These are phyloP conservation scores for Hansenula anomala DNA, from an alignment of 1,139 yeast genomes.

Conservation along the genomic window DNA sequence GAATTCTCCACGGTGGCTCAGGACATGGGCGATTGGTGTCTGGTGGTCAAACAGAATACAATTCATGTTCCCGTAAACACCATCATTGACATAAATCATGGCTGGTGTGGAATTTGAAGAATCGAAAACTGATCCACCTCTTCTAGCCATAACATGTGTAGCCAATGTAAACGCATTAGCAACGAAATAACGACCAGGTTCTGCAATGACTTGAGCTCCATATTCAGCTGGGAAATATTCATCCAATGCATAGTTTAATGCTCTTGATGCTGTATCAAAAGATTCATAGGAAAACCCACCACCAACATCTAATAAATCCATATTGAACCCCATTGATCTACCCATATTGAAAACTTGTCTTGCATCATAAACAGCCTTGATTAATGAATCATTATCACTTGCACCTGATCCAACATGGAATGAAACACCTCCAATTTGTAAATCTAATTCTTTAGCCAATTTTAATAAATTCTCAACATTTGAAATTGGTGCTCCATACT, in stretches of 20 bases:
- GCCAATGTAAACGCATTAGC: conserved; percentile 86
- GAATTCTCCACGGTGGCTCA: conserved; percentile 49
- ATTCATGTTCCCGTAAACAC: conserved; percentile 93
- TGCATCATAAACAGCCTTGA: conserved; percentile 71
- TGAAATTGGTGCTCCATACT: conserved; percentile 75
- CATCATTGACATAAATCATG: conserved; percentile 84
- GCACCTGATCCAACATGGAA: conserved; percentile 98
- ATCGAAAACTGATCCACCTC: conserved; percentile 39
- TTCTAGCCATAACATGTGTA: conserved; percentile 77
- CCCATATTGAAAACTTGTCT: conserved; percentile 56
- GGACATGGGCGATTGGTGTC: conserved; percentile 62
- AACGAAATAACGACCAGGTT: conserved; percentile 90
- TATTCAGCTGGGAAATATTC: conserved; percentile 47
- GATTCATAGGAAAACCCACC: conserved; percentile 83
- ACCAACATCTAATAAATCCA: conserved; percentile 76
- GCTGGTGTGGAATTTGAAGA: conserved; percentile 24
- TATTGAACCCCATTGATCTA: conserved; percentile 36
- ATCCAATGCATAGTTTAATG: conserved; percentile 53
- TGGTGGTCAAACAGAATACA: conserved; percentile 94
- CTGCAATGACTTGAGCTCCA: conserved; percentile 68
- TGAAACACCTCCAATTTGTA: conserved; percentile 78
- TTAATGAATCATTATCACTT: conserved; percentile 62
- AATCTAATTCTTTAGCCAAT: conserved; percentile 54
- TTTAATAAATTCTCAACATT: conserved; percentile 54
- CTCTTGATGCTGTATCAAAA: conserved; percentile 57